A percentile compares a stretch with the other conserved stretches of the same genome.
These are phyloP conservation scores for Penicillium sp. DNA, from an alignment of 2,329 filamentous ascomycete species.

Conservation along the genomic window DNA sequence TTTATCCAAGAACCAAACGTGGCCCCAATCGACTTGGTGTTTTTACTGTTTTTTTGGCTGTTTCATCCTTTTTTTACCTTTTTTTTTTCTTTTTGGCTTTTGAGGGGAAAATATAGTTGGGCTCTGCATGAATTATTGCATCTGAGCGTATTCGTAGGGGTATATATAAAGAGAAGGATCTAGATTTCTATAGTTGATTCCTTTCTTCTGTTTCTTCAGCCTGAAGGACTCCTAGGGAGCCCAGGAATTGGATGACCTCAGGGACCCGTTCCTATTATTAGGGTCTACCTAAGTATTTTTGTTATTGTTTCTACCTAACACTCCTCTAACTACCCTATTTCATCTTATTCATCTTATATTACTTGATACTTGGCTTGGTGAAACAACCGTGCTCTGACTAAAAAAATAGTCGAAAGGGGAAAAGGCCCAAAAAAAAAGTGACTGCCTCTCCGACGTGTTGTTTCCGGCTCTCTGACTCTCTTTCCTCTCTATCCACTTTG, in stretches of 20 bases:
- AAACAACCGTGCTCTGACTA: slow-evolving; percentile 1
- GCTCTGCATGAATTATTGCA: slow-evolving; percentile 2
- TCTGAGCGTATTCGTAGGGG: background rate
- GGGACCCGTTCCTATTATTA: background rate
- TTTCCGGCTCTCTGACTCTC: slow-evolving; percentile 2
- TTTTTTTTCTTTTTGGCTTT: too few species aligned
- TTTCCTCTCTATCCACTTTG: background rate
- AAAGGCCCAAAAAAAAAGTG: slow-evolving; percentile 13
- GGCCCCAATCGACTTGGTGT: slow-evolving; percentile 21
- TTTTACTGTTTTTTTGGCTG: background rate
- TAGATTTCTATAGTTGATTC: background rate
- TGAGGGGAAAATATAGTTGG: background rate
- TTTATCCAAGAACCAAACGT: slow-evolving; percentile 16
- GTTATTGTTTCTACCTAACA: background rate
- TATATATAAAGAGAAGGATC: slow-evolving; percentile 1
- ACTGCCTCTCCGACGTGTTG: slow-evolving; percentile 5
- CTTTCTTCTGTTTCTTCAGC: background rate
- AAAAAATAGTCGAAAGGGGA: slow-evolving; percentile 6
- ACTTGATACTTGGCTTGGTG: background rate
- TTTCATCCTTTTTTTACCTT: too few species aligned
- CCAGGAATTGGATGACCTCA: background rate
- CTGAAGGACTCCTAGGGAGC: background rate
- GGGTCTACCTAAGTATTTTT: background rate
- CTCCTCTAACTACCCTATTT: background rate
- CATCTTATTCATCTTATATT: background rate